Conservation (phyloP, 2,329 filamentous ascomycete genomes). For the Cryoendolithus antarcticus region DNA sequence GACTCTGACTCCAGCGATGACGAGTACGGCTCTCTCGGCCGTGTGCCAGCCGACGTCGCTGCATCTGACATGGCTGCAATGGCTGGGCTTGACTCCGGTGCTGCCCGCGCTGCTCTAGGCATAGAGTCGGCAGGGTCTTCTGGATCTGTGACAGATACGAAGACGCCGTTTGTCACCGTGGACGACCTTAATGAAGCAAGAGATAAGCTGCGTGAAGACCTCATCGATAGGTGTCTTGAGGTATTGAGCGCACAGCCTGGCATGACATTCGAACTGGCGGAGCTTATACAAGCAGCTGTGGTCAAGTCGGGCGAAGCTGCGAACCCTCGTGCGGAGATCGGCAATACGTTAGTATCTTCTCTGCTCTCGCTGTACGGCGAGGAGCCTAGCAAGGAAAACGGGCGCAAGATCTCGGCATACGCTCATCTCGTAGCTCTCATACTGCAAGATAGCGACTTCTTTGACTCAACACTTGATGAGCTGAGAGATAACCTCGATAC, state of each 20-base stretch:
- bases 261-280: conserved; percentile 80
- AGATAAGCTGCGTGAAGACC: conserved; percentile 54
- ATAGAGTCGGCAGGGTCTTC: not conserved
- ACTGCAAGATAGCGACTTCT: conserved; percentile 71
- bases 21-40: conserved; percentile 12
- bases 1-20: conserved; percentile 14
- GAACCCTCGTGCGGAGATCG: conserved; percentile 58
- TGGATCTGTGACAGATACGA: conserved; percentile 14
- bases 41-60: conserved; percentile 12
- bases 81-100: not conserved
- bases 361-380: conserved; percentile 56
- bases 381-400: conserved; percentile 36
- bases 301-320: conserved; percentile 47
- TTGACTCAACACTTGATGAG: conserved; percentile 59
- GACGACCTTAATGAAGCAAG: conserved; percentile 73
- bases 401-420: conserved; percentile 73
- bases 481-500: conserved; percentile 65
- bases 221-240: conserved; percentile 84
- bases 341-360: conserved; percentile 70
- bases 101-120: not conserved
- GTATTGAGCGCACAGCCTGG: conserved; percentile 78
- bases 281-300: conserved; percentile 66
- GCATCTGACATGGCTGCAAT: conserved; percentile 14
- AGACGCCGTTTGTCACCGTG: conserved; percentile 43
- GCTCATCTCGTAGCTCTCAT: conserved; percentile 83